Conservation (phyloP, 345 rosid species). For the Limnanthes douglasii region DNA sequence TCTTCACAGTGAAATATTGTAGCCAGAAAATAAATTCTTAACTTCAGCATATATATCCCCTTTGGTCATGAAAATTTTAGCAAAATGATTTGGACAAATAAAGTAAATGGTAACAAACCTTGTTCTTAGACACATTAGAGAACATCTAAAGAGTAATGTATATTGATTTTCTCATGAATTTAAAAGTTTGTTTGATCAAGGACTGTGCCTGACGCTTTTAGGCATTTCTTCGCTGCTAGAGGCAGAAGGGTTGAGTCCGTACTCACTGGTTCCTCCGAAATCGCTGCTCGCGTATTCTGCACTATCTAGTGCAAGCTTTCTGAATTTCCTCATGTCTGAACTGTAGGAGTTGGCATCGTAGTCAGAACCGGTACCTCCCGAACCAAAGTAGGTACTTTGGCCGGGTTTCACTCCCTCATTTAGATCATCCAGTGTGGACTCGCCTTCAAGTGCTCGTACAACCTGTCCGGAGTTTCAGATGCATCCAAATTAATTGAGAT, state of each 20-base stretch:
- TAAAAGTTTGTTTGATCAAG: too few relatives aligned
- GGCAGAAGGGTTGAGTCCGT: slow-evolving; percentile 55
- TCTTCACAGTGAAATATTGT: too few relatives aligned
- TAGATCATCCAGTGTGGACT: slow-evolving; percentile 44
- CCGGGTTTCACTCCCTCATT: slow-evolving; percentile 28
- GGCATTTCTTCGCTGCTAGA: slow-evolving; percentile 41
- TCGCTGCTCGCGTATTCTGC: slow-evolving; percentile 38
- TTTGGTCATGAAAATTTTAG: too few relatives aligned
- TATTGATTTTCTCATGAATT: too few relatives aligned
- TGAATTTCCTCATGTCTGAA: slow-evolving; percentile 34
- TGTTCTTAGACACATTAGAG: too few relatives aligned
- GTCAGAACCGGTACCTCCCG: slow-evolving; percentile 18
- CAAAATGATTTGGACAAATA: too few relatives aligned
- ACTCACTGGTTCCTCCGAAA: slow-evolving; percentile 51
- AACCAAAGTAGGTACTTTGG: slow-evolving; percentile 14
- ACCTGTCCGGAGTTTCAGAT: slow-evolving; percentile 29
- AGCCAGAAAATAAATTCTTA: too few relatives aligned
- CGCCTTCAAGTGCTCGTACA: slow-evolving; percentile 60
- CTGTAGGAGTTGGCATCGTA: slow-evolving; percentile 20
- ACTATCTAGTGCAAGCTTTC: slow-evolving; percentile 25
- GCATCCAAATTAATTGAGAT: neutral
- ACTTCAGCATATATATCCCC: too few relatives aligned
- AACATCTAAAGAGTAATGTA: too few relatives aligned
- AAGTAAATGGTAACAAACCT: too few relatives aligned
- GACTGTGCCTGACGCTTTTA: slow-evolving; percentile 5